Conservation (phyloP, 108 stramenopile species). For the Nannochloropsis granulata region DNA sequence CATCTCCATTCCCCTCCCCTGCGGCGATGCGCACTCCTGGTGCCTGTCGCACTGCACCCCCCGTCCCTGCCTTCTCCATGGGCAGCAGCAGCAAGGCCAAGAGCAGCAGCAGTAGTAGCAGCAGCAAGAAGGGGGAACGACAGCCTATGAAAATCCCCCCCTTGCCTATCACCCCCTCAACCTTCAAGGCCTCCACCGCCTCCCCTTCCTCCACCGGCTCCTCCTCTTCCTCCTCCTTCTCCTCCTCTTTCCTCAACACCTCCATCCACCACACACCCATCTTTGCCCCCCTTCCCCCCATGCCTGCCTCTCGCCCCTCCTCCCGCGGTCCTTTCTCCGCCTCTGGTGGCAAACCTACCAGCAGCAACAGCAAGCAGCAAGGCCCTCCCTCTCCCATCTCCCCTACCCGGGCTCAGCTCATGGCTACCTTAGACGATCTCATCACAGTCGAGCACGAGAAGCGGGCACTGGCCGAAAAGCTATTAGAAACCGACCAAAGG, state of each 20-base stretch:
- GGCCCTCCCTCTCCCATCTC: not conserved
- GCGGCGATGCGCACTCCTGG: not conserved
- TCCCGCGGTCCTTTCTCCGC: not conserved
- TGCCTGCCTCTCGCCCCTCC: not conserved
- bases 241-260: not conserved
- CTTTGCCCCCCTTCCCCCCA: not conserved
- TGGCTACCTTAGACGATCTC: not conserved
- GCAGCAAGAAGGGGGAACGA: not conserved
- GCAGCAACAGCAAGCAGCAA: not conserved
- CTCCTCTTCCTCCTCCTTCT: not conserved
- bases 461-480: not conserved
- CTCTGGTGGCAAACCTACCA: not conserved
- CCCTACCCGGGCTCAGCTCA: not conserved
- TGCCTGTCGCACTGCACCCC: not conserved
- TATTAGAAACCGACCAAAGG: not conserved
- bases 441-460: not conserved
- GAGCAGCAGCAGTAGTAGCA: not conserved
- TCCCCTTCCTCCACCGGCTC: not conserved
- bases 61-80: not conserved
- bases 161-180: not conserved
- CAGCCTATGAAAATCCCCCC: not conserved
- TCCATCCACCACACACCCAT: not conserved
- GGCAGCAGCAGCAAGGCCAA: not conserved
- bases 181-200: not conserved
- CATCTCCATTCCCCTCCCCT: not conserved